Conservation (phyloP, 2,329 filamentous ascomycete genomes). For the Teratosphaeria gauchensis region DNA sequence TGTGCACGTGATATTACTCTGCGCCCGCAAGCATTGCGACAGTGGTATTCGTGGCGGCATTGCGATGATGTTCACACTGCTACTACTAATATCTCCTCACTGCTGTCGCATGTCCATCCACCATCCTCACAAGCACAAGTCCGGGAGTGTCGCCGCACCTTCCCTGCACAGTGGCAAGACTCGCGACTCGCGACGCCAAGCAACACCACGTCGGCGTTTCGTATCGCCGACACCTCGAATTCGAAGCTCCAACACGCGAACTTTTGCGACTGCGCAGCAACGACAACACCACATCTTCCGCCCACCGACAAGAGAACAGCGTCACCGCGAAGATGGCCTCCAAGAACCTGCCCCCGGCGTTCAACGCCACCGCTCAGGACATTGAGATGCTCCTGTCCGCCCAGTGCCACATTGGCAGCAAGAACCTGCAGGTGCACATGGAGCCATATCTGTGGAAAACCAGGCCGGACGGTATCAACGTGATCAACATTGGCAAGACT, state of each 20-base stretch:
- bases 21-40: constrained; percentile 28
- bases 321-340: constrained; percentile 73
- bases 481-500: constrained; percentile 99
- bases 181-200: neutral
- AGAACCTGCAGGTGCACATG: constrained; percentile 99
- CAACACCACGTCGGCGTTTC: neutral
- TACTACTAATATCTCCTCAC: neutral
- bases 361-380: constrained; percentile 96
- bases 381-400: constrained; percentile 99
- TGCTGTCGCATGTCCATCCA: neutral
- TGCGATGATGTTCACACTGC: constrained; percentile 1
- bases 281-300: neutral
- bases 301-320: constrained; percentile 1
- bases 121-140: neutral
- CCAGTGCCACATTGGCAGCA: constrained; percentile 91
- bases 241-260: neutral
- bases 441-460: constrained; percentile 99
- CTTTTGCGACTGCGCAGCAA: neutral
- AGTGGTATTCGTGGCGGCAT: constrained; percentile 42
- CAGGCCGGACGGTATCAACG: constrained; percentile 94
- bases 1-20: neutral
- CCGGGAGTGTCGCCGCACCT: neutral
- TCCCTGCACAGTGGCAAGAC: neutral
- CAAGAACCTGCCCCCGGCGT: constrained; percentile 82
- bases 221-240: neutral